These are phyloP conservation scores for Thermothelomyces thermophilus DNA, from an alignment of 2,329 filamentous ascomycete genomes.

Conservation along the genomic window DNA sequence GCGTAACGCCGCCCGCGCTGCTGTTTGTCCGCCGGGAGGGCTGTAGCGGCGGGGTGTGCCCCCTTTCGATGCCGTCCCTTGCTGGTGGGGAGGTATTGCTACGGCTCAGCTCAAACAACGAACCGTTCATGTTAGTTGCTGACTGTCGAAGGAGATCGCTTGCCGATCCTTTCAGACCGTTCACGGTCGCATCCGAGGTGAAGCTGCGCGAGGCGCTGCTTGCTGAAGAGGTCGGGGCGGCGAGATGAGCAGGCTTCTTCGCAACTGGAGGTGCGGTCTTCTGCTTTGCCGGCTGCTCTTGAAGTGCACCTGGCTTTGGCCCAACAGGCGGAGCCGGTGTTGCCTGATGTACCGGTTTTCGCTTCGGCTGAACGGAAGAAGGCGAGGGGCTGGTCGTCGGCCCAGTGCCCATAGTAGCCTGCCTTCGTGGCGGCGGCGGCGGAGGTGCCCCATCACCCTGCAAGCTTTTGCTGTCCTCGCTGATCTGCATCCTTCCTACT, in stretches of 20 bases:
- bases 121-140: slow-evolving; percentile 9
- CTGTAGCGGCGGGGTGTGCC: slow-evolving; percentile 12
- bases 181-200: slow-evolving; percentile 1
- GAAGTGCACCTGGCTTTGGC: slow-evolving; percentile 33
- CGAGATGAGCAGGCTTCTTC: slow-evolving; percentile 54
- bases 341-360: slow-evolving; percentile 24
- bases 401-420: slow-evolving; percentile 23
- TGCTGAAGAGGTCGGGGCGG: slow-evolving; percentile 29
- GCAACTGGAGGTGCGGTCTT: slow-evolving; percentile 52
- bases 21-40: slow-evolving; percentile 25
- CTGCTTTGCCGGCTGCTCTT: slow-evolving; percentile 33
- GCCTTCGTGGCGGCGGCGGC: slow-evolving; percentile 38
- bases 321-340: slow-evolving; percentile 26
- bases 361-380: slow-evolving; percentile 10
- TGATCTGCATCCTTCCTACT: slow-evolving; percentile 37
- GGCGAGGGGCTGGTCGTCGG: slow-evolving; percentile 4
- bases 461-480: slow-evolving; percentile 33
- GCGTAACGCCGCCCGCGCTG: slow-evolving; percentile 16
- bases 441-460: slow-evolving; percentile 23
- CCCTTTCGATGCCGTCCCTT: slow-evolving; percentile 6
- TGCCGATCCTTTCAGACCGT: slow-evolving; percentile 1
- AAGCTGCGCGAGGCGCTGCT: slow-evolving; percentile 21
- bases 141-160: slow-evolving; percentile 13
- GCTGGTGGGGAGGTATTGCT: slow-evolving; percentile 1
- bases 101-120: neutral